phyloP scores from a whole-genome alignment of 805 yeast genomes.

The Candida ipomoeae region DNA sequence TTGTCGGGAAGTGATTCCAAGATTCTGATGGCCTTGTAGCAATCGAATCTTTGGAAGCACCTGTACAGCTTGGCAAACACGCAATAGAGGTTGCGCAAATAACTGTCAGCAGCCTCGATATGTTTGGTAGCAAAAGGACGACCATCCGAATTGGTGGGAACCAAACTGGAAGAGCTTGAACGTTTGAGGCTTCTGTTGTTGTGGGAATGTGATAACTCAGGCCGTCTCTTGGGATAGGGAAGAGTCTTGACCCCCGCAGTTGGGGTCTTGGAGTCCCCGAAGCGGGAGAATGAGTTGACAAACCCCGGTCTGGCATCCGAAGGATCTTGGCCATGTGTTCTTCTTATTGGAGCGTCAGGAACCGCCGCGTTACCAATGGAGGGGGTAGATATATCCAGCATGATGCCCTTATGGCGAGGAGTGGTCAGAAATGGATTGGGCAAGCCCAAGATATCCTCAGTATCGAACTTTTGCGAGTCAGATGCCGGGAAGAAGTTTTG shows the following conservation, averaged over 20 bases:
- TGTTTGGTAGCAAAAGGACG: slow-evolving; percentile 8
- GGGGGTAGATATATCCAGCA: slow-evolving; percentile 16
- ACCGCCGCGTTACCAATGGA: slow-evolving; percentile 21
- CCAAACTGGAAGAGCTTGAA: slow-evolving; percentile 10
- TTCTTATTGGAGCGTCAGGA: slow-evolving; percentile 38
- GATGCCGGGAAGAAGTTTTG: slow-evolving; percentile 5
- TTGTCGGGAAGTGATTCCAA: slow-evolving; percentile 59
- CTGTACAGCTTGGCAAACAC: slow-evolving; percentile 58
- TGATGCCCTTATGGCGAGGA: slow-evolving; percentile 18
- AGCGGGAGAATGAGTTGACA: slow-evolving; percentile 8
- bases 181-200: slow-evolving; percentile 13
- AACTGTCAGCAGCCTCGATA: slow-evolving; percentile 29
- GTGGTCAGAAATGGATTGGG: slow-evolving; percentile 31
- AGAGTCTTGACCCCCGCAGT: slow-evolving; percentile 11
- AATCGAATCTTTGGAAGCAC: slow-evolving; percentile 63
- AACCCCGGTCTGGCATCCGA: slow-evolving; percentile 7
- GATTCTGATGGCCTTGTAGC: slow-evolving; percentile 71
- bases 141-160: neutral
- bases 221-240: slow-evolving; percentile 11
- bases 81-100: slow-evolving; percentile 45
- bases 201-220: slow-evolving; percentile 10
- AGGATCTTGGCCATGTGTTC: slow-evolving; percentile 12
- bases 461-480: slow-evolving; percentile 5
- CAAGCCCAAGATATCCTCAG: slow-evolving; percentile 5
- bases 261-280: slow-evolving; percentile 13